phyloP scores from a whole-genome alignment of 305 asterid species.

The Fraxinus xanthoxyloides region DNA sequence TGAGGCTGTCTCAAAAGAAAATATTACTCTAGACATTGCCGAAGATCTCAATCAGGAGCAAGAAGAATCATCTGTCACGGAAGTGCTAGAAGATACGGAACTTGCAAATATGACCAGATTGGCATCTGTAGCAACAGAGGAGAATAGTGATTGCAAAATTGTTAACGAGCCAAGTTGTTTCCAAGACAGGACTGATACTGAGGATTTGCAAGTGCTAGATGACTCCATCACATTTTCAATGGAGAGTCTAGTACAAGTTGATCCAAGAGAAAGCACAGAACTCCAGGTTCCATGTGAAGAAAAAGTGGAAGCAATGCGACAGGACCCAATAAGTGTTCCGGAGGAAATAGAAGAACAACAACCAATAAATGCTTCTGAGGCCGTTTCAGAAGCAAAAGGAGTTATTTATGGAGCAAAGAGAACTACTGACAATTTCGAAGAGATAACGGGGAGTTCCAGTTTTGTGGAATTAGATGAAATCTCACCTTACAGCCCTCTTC shows the following conservation, averaged over 20 bases:
- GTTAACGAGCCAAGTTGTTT: slow-evolving; percentile 18
- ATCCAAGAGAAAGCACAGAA: slow-evolving; percentile 21
- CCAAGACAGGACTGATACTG: slow-evolving; percentile 22
- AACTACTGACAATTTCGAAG: slow-evolving; percentile 15
- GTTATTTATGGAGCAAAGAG: slow-evolving; percentile 13
- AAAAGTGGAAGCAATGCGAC: slow-evolving; percentile 15
- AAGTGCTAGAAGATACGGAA: slow-evolving; percentile 31
- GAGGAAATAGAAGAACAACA: slow-evolving; percentile 21
- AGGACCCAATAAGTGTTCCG: slow-evolving; percentile 19
- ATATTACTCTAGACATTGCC: slow-evolving; percentile 13
- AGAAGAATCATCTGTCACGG: slow-evolving; percentile 23
- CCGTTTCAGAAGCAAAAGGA: slow-evolving; percentile 24
- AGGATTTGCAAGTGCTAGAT: slow-evolving; percentile 20
- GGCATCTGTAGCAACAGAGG: slow-evolving; percentile 30
- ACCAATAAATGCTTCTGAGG: slow-evolving; percentile 20
- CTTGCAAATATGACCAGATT: slow-evolving; percentile 27
- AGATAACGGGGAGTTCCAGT: slow-evolving; percentile 19
- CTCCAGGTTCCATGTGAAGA: slow-evolving; percentile 23
- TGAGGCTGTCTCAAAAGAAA: slow-evolving; percentile 23
- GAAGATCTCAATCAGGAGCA: slow-evolving; percentile 26
- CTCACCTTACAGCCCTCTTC: slow-evolving; percentile 12
- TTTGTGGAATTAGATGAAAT: slow-evolving; percentile 21
- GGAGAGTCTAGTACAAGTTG: slow-evolving; percentile 24
- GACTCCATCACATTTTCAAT: slow-evolving; percentile 17
- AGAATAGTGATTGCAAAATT: slow-evolving; percentile 16